Percentiles rank a stretch among this genome's conserved stretches.
phyloP scores from a whole-genome alignment of 768 basidiomycete species.

The Favolaschia claudopus region DNA sequence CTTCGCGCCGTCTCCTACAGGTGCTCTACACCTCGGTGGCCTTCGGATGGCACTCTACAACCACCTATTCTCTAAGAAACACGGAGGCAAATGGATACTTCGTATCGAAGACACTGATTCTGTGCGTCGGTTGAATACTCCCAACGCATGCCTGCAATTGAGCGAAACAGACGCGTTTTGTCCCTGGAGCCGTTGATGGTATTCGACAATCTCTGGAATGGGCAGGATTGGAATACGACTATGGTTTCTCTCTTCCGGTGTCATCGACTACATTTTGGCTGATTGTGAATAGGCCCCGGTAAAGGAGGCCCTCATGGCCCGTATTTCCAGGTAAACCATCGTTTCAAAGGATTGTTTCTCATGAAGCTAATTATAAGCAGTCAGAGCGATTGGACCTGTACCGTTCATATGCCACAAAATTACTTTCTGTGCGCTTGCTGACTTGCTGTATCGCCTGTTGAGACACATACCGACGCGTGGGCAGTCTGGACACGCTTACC shows the following conservation, averaged over 20 bases:
- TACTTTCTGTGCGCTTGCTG: conserved; percentile 70
- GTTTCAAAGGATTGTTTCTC: neutral
- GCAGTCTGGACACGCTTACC: conserved; percentile 89
- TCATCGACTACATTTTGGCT: neutral
- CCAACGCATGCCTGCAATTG: neutral
- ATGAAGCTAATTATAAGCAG: conserved; percentile 47
- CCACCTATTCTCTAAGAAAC: conserved; percentile 81
- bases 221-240: conserved; percentile 93
- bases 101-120: conserved; percentile 96
- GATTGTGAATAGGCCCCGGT: conserved; percentile 68
- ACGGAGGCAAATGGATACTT: conserved; percentile 88
- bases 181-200: conserved; percentile 85
- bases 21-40: conserved; percentile 92
- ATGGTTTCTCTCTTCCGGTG: conserved; percentile 60
- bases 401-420: conserved; percentile 69
- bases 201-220: conserved; percentile 81
- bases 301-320: conserved; percentile 78
- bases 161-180: conserved; percentile 69
- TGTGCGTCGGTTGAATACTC: conserved; percentile 55
- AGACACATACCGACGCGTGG: neutral
- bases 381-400: conserved; percentile 92
- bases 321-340: conserved; percentile 77
- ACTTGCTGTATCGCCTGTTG: neutral
- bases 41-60: conserved; percentile 95
- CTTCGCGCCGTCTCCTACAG: conserved; percentile 98